A percentile compares a stretch with the other conserved stretches of the same genome.
Conservation (phyloP, 2,329 filamentous ascomycete genomes). For the Phialocephala subalpina region DNA sequence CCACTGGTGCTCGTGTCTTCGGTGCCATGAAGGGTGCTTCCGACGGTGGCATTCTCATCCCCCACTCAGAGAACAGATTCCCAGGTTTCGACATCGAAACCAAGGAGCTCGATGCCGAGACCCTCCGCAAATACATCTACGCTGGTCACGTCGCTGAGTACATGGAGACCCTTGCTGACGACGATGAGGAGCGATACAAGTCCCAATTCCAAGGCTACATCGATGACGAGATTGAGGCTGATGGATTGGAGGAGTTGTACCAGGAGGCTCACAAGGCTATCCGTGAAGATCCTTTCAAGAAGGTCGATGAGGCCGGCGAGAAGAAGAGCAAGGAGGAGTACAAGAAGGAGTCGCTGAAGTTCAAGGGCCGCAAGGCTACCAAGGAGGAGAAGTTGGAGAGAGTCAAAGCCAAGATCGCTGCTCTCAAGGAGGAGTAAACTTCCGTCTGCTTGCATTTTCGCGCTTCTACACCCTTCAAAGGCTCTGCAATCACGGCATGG, state of each 20-base stretch:
- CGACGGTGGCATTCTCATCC: conserved; percentile 95
- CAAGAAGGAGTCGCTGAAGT: conserved; percentile 96
- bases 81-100: conserved; percentile 96
- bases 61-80: conserved; percentile 99
- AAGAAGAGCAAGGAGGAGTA: conserved; percentile 98
- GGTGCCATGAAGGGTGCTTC: conserved; percentile 99
- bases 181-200: conserved; percentile 99
- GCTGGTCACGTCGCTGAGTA: conserved; percentile 99
- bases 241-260: conserved; percentile 97
- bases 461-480: conserved; percentile 25
- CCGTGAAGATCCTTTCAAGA: conserved; percentile 98
- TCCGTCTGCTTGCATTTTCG: conserved; percentile 23
- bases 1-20: conserved; percentile 98
- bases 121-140: conserved; percentile 99
- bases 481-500: conserved; percentile 24
- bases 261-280: conserved; percentile 93
- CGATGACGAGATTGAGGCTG: conserved; percentile 95
- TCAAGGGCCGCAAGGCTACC: conserved; percentile 78
- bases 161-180: conserved; percentile 99
- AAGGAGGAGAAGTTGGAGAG: conserved; percentile 84
- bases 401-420: conserved; percentile 90
- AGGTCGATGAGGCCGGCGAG: conserved; percentile 74
- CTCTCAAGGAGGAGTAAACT: conserved; percentile 66
- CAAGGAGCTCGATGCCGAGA: conserved; percentile 98
- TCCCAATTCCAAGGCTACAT: conserved; percentile 98